Base-by-base conservation (phyloP, 1,139 yeast genomes). In the Geotrichum restrictum region DNA sequence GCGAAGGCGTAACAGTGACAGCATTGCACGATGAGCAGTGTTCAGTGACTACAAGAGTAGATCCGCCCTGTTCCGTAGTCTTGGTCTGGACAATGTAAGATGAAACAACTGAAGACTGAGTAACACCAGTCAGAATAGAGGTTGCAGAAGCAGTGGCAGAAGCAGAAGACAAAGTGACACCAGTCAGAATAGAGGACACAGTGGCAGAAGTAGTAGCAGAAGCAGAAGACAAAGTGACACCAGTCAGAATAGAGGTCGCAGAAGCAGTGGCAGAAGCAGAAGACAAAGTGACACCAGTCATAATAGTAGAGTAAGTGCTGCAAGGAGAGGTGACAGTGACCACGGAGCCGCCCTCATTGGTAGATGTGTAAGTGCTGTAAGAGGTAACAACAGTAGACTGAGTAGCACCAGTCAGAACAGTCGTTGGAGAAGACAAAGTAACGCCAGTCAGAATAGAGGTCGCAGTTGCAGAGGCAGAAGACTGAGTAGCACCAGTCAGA, bases 1-100 rank as follows among this genome's bases (percentile, higher is more conserved):
- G 45, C 13, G 38, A 19, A 37, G 48, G 48, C 2, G 39, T 31
- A 5, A 42, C 24, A 39, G 52, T 49, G 16, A 50, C 24, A 27
- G 34, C 38, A 18, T 8, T 2, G 31, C 42, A 39, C 5, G 47
- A 33, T 14, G 40, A 6, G 22, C 47, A 44, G 11, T 36, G 32
- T 36, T 44, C 47, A 13, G 47, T 44, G 22, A 44, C 31, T 33
- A 19, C 22, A 22, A 21, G 18, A 22, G 42, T 39, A 14, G 14
- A n/a, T 2, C 42, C 42, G n/a, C n/a, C 42, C 14, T 39, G 32
- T 16, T 36, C 41, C 6, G 22, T 37, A 6, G 48, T 36, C 42
- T 16, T 16, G 1, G 48, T 36, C 4, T 22, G n/a, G 10, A 38
- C 37, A 3, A 45, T 22, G 24, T 22, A n/a, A 21, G 19, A 19